These are phyloP conservation scores for Aspergillus avenaceus DNA, from an alignment of 495 filamentous ascomycete species.

Conservation along the genomic window DNA sequence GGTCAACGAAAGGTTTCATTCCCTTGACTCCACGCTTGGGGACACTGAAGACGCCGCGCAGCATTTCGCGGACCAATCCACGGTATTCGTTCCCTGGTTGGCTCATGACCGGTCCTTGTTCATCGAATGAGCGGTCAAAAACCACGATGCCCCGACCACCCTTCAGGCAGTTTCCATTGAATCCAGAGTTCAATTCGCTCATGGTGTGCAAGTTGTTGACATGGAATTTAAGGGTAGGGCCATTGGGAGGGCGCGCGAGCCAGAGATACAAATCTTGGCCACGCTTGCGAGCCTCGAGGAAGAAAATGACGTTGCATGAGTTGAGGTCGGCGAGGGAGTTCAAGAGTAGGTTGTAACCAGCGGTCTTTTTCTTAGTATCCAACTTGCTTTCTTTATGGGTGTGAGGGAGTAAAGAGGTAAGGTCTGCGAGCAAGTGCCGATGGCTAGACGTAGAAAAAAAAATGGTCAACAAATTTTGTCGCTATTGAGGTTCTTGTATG, in stretches of 20 bases:
- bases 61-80: constrained; percentile 59
- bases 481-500: no score
- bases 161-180: constrained; percentile 94
- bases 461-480: not conserved
- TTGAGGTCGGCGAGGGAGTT: constrained; percentile 97
- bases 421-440: constrained; percentile 86
- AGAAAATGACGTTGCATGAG: constrained; percentile 97
- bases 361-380: constrained; percentile 83
- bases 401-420: constrained; percentile 86
- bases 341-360: constrained; percentile 71
- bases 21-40: constrained; percentile 76
- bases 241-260: constrained; percentile 92
- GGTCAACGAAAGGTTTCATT: constrained; percentile 93
- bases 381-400: constrained; percentile 92
- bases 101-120: constrained; percentile 47
- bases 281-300: constrained; percentile 88
- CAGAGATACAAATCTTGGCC: constrained; percentile 91
- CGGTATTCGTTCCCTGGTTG: constrained; percentile 41
- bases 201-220: constrained; percentile 77
- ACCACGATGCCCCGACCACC: constrained; percentile 92
- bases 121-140: constrained; percentile 84
- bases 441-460: constrained; percentile 51
- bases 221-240: constrained; percentile 78
- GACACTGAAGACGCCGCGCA: constrained; percentile 90
- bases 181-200: constrained; percentile 79